These are phyloP conservation scores for Dioszegia crocea DNA, from an alignment of 768 basidiomycete species.

Conservation along the genomic window DNA sequence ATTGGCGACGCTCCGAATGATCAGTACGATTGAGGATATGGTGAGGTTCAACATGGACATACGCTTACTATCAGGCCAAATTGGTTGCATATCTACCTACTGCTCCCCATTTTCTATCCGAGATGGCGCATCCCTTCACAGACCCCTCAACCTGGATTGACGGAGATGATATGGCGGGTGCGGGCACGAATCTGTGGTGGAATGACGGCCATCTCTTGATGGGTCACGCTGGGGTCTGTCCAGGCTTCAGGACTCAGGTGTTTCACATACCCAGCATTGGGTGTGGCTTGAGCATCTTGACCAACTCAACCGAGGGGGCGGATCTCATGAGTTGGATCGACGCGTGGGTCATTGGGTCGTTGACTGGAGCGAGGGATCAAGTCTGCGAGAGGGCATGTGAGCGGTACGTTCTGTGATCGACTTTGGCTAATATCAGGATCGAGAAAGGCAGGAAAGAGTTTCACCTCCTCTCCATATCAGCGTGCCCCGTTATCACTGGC, in stretches of 20 bases:
- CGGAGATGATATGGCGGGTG: not conserved
- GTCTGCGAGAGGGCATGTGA: not conserved
- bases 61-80: not conserved
- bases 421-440: too few relatives aligned
- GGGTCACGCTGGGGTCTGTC: not conserved
- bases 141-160: not conserved
- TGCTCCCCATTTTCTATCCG: not conserved
- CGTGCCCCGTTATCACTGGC: not conserved
- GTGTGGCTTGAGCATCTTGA: not conserved
- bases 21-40: not conserved
- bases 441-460: not conserved
- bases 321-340: not conserved
- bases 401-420: too few relatives aligned
- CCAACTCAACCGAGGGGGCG: not conserved
- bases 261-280: not conserved
- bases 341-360: not conserved
- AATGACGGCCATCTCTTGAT: not conserved
- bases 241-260: not conserved
- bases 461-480: not conserved
- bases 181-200: not conserved
- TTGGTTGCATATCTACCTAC: not conserved
- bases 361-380: not conserved
- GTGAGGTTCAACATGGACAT: not conserved
- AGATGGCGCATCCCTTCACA: not conserved
- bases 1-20: not conserved